Conservation (phyloP, 768 basidiomycete genomes). For the Boletus eberwhitei region DNA sequence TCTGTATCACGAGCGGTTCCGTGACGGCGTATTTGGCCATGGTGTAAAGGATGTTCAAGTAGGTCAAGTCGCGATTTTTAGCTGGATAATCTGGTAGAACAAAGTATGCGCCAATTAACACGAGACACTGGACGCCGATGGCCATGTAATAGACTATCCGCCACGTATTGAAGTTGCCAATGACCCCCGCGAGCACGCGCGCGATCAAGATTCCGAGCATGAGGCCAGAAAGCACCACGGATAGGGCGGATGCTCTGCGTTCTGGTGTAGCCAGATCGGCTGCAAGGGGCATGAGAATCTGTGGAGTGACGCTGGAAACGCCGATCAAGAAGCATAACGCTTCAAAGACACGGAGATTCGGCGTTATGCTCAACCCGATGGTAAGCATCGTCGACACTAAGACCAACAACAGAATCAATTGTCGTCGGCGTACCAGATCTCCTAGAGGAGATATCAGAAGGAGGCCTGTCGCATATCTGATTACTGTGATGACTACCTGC, state of each 20-base stretch:
- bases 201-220: constrained; percentile 73
- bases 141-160: constrained; percentile 76
- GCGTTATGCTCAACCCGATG: constrained; percentile 68
- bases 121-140: constrained; percentile 61
- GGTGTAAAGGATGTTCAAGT: constrained; percentile 64
- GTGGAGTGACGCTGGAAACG: constrained; percentile 65
- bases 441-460: constrained; percentile 78
- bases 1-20: constrained; percentile 76
- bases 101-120: constrained; percentile 57
- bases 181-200: constrained; percentile 70
- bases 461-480: constrained; percentile 68
- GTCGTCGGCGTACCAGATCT: constrained; percentile 75
- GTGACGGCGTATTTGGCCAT: constrained; percentile 78
- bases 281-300: constrained; percentile 71
- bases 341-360: constrained; percentile 58
- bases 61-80: constrained; percentile 63
- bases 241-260: constrained; percentile 69
- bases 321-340: constrained; percentile 70
- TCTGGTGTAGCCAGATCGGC: constrained; percentile 80
- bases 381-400: constrained; percentile 54
- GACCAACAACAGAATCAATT: constrained; percentile 60
- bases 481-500: neutral
- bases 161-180: constrained; percentile 71
- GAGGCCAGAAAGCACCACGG: constrained; percentile 66
- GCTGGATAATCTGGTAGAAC: constrained; percentile 82